Conservation (phyloP, 2,329 filamentous ascomycete genomes). For the Endocalyx cinctus region DNA sequence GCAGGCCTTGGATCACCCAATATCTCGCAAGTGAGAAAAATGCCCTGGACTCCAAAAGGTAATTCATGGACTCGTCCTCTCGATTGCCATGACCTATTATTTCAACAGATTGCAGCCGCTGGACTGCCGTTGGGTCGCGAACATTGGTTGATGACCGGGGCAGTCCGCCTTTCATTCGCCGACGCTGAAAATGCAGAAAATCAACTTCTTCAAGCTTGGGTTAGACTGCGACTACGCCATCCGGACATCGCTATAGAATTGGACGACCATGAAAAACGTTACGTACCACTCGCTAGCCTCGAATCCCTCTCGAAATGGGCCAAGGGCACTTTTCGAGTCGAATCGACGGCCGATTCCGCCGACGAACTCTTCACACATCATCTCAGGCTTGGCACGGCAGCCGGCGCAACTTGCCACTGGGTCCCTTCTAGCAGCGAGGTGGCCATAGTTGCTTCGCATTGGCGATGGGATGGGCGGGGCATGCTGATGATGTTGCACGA, state of each 20-base stretch:
- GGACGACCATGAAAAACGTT: conserved; percentile 8
- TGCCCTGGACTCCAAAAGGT: conserved; percentile 8
- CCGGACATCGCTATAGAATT: conserved; percentile 7
- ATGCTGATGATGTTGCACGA: conserved; percentile 7
- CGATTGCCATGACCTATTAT: conserved; percentile 9
- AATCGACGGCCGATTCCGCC: conserved; percentile 1
- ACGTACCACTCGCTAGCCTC: conserved; percentile 3
- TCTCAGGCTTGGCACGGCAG: conserved; percentile 4
- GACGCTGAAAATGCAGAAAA: not conserved
- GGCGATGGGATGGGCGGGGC: conserved; percentile 9
- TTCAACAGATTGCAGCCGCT: conserved; percentile 7
- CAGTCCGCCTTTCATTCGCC: not conserved
- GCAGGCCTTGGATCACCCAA: no score
- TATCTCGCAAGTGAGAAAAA: conserved; percentile 2
- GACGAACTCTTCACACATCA: conserved; percentile 6
- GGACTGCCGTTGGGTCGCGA: conserved; percentile 7
- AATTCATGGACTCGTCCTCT: conserved; percentile 9
- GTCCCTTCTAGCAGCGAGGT: conserved; percentile 6
- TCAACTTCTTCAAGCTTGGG: conserved; percentile 6
- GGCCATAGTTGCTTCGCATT: conserved; percentile 6
- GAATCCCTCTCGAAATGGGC: conserved; percentile 2
- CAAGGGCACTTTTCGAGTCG: conserved; percentile 2
- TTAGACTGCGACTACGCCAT: conserved; percentile 4
- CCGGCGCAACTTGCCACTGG: conserved; percentile 9
- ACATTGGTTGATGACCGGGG: conserved; percentile 8